Conservation (phyloP, 2,329 filamentous ascomycete species). For the Alternaria tenuissima region DNA sequence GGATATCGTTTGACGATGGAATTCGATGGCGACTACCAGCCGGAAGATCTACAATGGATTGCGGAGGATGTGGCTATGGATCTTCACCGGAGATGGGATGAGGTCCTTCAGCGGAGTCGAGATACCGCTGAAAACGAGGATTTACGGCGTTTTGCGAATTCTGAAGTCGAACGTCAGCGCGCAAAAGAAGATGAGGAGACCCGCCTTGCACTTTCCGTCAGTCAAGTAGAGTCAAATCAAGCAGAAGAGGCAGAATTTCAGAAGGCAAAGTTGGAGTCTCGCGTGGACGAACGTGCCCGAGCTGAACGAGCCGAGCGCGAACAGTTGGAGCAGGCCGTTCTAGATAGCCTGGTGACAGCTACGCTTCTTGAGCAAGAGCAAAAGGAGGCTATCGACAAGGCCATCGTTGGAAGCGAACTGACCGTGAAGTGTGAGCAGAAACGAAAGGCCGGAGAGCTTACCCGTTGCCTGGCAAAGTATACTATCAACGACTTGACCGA, state of each 20-base stretch:
- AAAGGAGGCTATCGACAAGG: not conserved
- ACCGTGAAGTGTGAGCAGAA: not conserved
- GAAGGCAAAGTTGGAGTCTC: not conserved
- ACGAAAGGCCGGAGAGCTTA: not conserved
- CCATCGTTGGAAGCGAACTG: not conserved
- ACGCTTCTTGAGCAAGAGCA: not conserved
- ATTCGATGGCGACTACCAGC: not conserved
- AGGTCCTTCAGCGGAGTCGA: not conserved
- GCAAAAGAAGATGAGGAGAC: not conserved
- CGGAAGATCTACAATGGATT: too few species aligned
- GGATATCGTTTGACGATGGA: too few species aligned
- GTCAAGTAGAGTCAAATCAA: not conserved
- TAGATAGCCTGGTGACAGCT: not conserved
- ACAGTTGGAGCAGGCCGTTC: not conserved
- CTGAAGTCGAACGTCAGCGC: not conserved
- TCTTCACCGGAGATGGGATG: too few species aligned
- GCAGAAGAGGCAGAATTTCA: not conserved
- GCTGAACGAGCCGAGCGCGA: not conserved
- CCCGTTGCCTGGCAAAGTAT: not conserved
- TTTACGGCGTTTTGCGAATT: not conserved
- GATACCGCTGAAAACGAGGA: not conserved
- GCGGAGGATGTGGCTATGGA: too few species aligned
- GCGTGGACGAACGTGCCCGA: not conserved
- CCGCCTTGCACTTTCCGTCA: not conserved
- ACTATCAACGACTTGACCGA: not conserved